Conservation (phyloP, 768 basidiomycete genomes). For the Cubamyces lactineus region DNA sequence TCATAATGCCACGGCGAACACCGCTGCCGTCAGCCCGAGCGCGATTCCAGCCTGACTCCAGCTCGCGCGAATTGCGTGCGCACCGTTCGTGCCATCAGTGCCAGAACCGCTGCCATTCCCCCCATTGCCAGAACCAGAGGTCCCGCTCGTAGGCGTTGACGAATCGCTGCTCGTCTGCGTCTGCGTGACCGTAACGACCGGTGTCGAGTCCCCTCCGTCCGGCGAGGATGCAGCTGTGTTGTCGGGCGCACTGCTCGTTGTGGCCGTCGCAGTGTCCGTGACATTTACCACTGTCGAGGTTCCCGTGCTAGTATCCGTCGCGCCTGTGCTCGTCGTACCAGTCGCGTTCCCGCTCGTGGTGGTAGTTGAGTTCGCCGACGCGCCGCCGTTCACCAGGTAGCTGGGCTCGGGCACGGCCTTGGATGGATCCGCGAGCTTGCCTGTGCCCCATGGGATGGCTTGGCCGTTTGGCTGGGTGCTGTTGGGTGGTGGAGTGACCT, state of each 20-base stretch:
- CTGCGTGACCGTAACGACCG: neutral
- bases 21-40: slow-evolving; percentile 1
- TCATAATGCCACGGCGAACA: neutral
- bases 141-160: slow-evolving; percentile 1
- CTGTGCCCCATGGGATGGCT: slow-evolving; percentile 68
- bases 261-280: neutral
- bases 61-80: neutral
- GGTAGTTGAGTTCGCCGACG: neutral
- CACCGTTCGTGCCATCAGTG: neutral
- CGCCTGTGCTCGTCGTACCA: neutral
- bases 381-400: slow-evolving; percentile 12
- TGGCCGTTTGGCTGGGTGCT: slow-evolving; percentile 50
- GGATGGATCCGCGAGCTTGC: slow-evolving; percentile 52
- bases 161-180: neutral
- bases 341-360: neutral
- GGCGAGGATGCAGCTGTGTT: neutral
- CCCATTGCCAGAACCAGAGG: neutral
- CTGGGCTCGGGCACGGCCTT: slow-evolving; percentile 33
- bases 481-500: slow-evolving; percentile 52
- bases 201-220: neutral
- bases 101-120: neutral
- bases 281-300: neutral
- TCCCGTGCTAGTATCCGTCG: neutral
- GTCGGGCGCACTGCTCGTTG: neutral
- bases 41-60: neutral